Evolutionary conservation across 2,329 filamentous ascomycete genomes (phyloP), one percentile per base, ranked within the genome.

Genomic region (Botrytis medusae): DNA sequence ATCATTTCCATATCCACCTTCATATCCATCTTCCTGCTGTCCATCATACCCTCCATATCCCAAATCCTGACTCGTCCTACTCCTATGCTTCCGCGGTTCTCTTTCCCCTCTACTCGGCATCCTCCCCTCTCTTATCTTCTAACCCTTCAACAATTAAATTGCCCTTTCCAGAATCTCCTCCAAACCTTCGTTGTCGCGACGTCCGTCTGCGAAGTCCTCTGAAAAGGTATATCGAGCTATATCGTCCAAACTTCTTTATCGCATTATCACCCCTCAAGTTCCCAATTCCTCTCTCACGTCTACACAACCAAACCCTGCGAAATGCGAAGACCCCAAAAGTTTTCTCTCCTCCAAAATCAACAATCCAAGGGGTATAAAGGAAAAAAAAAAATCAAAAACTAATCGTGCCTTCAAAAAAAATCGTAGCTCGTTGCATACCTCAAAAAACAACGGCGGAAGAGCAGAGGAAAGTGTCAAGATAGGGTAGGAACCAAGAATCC

Each of bases 31-130:
- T 8, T 29, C 34, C 25, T 62, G 32, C 40, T 65, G 40, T 18
- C 32, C 69, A 71, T 71, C 44, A 48, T 18, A 54, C 20, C 20
- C 60, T 16, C 29, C 37, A 68, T 69, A 60, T 1, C 32, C 64
- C 63, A 60, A 48, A 69, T 72, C 63, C 51, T 59, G 71, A 61
- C 71, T 72, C 29, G 48, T 20, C 71, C 63, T 61, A 69, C 64
- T 69, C 64, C 64, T 69, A 37, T 48, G 29, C 51, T 59, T 65
- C 46, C 60, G 44, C 61, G 40, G 40, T 62, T 48, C 59, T 34
- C 68, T 46, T 29, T 61, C 71, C 32, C 54, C 64, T 61, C 71
- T 48, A 54, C 60, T 72, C 29, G 60, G 60, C 71, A 59, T 72
- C 40, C 51, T 69, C 64, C 40, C 51, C 54, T 61, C 51, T 69